Base-by-base conservation (phyloP, 129 eudicot genomes). In the Tagetes erecta region DNA sequence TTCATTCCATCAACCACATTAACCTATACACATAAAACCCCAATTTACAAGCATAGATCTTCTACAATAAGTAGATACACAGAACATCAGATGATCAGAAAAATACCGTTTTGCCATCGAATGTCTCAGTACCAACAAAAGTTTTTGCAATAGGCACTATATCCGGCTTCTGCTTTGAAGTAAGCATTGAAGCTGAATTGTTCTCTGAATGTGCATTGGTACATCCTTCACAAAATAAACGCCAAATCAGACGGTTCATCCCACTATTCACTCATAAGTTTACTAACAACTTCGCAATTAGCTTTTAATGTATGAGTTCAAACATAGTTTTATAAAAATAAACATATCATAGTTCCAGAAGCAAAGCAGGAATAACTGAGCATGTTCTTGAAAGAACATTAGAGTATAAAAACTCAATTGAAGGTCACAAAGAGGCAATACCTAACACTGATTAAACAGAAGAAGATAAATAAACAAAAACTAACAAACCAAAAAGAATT, bases 81-180 rank as follows among this genome's bases (percentile, higher is more conserved):
- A 12, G 11, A 10, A 36, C 4, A 49, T 31, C 30, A 47, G 11
- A 47, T 10, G 11, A 9, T 63, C 12, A 47, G 11, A 63, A 77
- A 73, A 83, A 71, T 5, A 71, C 96, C 82, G 80, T 88, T 59
- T 87, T 87, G 72, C 87, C 89, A 58, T 90, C 96, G 35, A 79
- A 39, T 51, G 70, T 83, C 89, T 90, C 94, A 44, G 71, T 77
- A 72, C 82, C 89, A 64, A 81, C 85, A 82, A 90, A 87, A 12
- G 90, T 80, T 85, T 83, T 83, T 59, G 90, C 84, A 75, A 56
- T 14, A 56, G 46, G 20, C 31, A 64, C 75, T 57, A 62, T 67
- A 72, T 76, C 78, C 68, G 77, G 67, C 68, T 85, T 85, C 75
- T 50, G 75, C 36, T 52, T 44, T 47, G 63, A 62, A 57, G 31